Base-by-base conservation (phyloP, 768 basidiomycete species). In the Pisolithus albus region DNA sequence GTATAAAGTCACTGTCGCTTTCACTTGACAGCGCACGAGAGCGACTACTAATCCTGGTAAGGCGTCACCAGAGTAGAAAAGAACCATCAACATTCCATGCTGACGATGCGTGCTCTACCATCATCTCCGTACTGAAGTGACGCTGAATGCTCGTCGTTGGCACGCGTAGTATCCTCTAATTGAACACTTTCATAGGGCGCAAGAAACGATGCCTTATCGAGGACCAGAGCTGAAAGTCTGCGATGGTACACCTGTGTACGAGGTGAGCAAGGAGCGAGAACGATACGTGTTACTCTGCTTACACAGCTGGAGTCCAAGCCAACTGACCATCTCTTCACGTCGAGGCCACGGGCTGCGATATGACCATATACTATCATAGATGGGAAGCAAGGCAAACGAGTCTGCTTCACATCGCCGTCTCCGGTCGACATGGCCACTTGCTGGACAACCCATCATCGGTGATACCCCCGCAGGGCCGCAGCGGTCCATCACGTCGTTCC, bases 311-410 rank as follows among this genome's bases (percentile, higher is more conserved):
- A 78, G 64, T 98, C 94, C 32, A 95, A 68, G 1, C 94, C 94
- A 53, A 92, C 70, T 3, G 84, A 81, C 86, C 87, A 95, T 19
- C 86, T 75, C 55, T 86, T 84, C 57, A 92, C 66, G 64, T 93
- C 90, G 11, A 96, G 73, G 11, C 88, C 89, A 23, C 4, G 21
- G 21, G 21, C 21, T 6, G 93, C 92, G 7, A 83, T 77, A 61
- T 96, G 94, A 0, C 92, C 94, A 64, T 95, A 96, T 7, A 95
- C 68, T n/a, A 91, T 82, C 36, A 79, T 87, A 1, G 81, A 75
- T 1, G 90, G 86, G 58, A 80, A 77, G 59, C 89, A 92, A 5
- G 80, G 79, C 9, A 86, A 62, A 5, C 56, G 34, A 5, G 63
- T 58, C 47, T 61, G 56, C 55, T 41, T 59, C 58, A 47, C 55